A percentile compares a stretch with the other conserved stretches of the same genome.
Evolutionary conservation across 306 rosid species (phyloP).

Genomic region (Malus orientalis): DNA sequence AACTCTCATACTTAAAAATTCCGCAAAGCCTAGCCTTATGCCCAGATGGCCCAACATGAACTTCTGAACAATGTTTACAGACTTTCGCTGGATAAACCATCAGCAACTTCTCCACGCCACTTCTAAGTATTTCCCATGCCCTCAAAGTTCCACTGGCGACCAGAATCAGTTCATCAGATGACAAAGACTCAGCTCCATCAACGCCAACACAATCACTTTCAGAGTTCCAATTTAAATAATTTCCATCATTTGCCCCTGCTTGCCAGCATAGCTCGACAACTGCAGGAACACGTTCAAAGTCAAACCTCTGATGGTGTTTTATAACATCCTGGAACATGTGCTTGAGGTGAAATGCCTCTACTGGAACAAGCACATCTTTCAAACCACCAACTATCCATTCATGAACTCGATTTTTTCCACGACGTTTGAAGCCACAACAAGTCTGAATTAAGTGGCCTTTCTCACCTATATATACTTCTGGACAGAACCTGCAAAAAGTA

Average conservation of each 20-base stretch:
- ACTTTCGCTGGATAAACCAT: slow-evolving; percentile 71
- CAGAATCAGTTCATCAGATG: slow-evolving; percentile 32
- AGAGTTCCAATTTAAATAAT: slow-evolving; percentile 24
- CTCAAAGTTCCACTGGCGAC: slow-evolving; percentile 51
- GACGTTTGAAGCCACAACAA: slow-evolving; percentile 62
- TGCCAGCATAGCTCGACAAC: slow-evolving; percentile 78
- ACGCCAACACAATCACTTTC: slow-evolving; percentile 21
- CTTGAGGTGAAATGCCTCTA: slow-evolving; percentile 56
- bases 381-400: slow-evolving; percentile 62
- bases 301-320: slow-evolving; percentile 61
- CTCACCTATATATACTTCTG: slow-evolving; percentile 63
- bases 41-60: slow-evolving; percentile 87
- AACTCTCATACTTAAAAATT: slow-evolving; percentile 69
- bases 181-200: slow-evolving; percentile 29
- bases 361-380: slow-evolving; percentile 67
- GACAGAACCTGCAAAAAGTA: slow-evolving; percentile 56
- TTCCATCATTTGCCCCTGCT: slow-evolving; percentile 53
- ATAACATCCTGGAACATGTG: slow-evolving; percentile 69
- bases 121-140: slow-evolving; percentile 73
- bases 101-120: slow-evolving; percentile 63
- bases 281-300: slow-evolving; percentile 76
- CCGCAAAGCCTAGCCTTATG: slow-evolving; percentile 78
- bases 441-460: slow-evolving; percentile 69
- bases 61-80: slow-evolving; percentile 79
- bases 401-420: slow-evolving; percentile 58